Percentiles rank a stretch among this genome's conserved stretches.
phyloP scores from a whole-genome alignment of 177 flowering plant genomes.

The Vitis hybrid region DNA sequence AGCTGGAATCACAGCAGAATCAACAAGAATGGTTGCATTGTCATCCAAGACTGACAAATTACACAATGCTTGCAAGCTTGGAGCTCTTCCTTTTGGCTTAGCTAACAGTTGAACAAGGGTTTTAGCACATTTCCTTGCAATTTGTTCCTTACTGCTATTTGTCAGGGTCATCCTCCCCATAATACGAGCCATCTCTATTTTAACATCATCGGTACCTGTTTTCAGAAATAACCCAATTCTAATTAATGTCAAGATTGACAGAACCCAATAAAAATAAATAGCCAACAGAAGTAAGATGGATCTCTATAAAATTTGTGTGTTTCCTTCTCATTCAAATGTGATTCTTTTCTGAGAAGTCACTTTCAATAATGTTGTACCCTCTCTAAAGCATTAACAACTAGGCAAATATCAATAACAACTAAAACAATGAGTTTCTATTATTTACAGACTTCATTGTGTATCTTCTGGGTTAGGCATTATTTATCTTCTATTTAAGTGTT shows the following conservation, averaged over 20 bases:
- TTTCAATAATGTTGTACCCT: no score
- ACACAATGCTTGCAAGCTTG: constrained; percentile 50
- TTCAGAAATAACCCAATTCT: background rate
- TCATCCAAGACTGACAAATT: constrained; percentile 54
- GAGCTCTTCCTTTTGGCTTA: constrained; percentile 35
- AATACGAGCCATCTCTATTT: constrained; percentile 53
- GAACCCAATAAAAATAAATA: background rate
- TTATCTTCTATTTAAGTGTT: no score
- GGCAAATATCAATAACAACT: no score
- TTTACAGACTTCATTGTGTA: no score
- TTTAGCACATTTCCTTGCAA: constrained; percentile 49
- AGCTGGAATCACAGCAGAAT: constrained; percentile 45
- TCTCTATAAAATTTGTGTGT: background rate
- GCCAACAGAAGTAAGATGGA: background rate
- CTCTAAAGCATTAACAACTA: no score
- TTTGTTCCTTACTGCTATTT: constrained; percentile 49
- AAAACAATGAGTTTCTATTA: no score
- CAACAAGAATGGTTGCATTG: constrained; percentile 57
- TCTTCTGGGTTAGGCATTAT: no score
- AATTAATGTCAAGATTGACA: background rate
- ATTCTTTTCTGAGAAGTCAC: no score
- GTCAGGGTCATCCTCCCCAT: constrained; percentile 54
- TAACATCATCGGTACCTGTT: constrained; percentile 49
- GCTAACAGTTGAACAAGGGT: constrained; percentile 44
- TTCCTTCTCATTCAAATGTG: background rate